These are phyloP conservation scores for Hysterium pulicare DNA, from an alignment of 2,329 filamentous ascomycete genomes.

Conservation along the genomic window DNA sequence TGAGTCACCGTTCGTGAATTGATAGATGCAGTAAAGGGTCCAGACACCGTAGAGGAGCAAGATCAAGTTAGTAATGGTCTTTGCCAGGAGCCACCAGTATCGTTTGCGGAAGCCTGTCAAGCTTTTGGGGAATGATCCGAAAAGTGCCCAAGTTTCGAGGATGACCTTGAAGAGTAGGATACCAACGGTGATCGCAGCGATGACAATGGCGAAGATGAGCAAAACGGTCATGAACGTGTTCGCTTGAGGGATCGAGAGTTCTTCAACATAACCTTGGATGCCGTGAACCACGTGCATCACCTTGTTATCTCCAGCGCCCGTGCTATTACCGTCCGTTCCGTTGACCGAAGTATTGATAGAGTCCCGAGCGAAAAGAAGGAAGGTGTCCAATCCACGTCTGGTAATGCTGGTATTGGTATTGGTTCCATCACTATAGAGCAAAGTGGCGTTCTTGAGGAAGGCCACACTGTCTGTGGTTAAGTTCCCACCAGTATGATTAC, in stretches of 20 bases:
- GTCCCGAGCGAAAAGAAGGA: slow-evolving; percentile 55
- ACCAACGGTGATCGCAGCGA: slow-evolving; percentile 77
- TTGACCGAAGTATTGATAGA: slow-evolving; percentile 25
- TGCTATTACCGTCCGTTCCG: slow-evolving; percentile 37
- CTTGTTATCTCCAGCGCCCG: slow-evolving; percentile 38
- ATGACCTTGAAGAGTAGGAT: slow-evolving; percentile 89
- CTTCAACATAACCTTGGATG: slow-evolving; percentile 78
- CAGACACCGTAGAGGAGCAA: slow-evolving; percentile 90
- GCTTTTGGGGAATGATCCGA: slow-evolving; percentile 76
- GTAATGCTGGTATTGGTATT: slow-evolving; percentile 43
- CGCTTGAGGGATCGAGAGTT: slow-evolving; percentile 77
- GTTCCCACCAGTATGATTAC: slow-evolving; percentile 77
- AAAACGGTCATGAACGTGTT: slow-evolving; percentile 97
- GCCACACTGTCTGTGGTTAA: slow-evolving; percentile 74
- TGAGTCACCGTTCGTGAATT: slow-evolving; percentile 89
- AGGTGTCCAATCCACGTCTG: slow-evolving; percentile 52
- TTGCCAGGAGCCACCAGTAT: slow-evolving; percentile 90
- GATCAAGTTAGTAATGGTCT: slow-evolving; percentile 85
- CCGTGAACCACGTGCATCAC: slow-evolving; percentile 62
- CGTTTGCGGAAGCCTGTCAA: slow-evolving; percentile 86
- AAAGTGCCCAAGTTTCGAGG: slow-evolving; percentile 87
- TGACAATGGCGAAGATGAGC: slow-evolving; percentile 80
- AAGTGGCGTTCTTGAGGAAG: slow-evolving; percentile 70
- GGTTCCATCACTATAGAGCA: slow-evolving; percentile 54
- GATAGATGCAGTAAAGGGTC: slow-evolving; percentile 94